Conservation (phyloP, 2,329 filamentous ascomycete species). For the Cordyceps militaris region DNA sequence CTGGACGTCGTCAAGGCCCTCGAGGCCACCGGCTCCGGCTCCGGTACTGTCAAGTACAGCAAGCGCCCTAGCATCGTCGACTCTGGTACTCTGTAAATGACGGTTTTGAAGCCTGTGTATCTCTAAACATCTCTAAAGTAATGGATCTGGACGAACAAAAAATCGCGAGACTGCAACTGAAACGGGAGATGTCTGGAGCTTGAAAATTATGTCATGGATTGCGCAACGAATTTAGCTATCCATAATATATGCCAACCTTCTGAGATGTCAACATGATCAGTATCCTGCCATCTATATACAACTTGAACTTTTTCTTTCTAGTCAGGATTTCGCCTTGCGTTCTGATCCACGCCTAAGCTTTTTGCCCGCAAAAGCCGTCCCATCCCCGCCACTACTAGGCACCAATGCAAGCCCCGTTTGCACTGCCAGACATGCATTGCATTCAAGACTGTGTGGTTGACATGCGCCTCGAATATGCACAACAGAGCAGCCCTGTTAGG, state of each 20-base stretch:
- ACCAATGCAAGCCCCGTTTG: background rate
- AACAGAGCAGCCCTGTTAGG: background rate
- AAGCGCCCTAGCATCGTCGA: conserved; percentile 53
- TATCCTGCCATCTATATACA: background rate
- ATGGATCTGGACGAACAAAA: conserved; percentile 1
- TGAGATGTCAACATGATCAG: background rate
- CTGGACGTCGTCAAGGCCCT: conserved; percentile 52
- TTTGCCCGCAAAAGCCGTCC: background rate
- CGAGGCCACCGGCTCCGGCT: conserved; percentile 51
- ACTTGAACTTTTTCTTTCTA: background rate
- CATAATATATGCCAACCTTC: conserved; percentile 2
- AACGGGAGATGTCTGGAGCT: background rate
- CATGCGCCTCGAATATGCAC: background rate
- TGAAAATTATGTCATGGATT: conserved; percentile 1
- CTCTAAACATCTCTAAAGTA: conserved; percentile 12
- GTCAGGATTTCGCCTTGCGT: background rate
- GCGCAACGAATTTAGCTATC: background rate
- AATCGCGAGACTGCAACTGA: background rate
- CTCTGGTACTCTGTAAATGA: conserved; percentile 42
- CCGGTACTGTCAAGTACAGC: conserved; percentile 48
- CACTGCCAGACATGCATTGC: conserved; percentile 7
- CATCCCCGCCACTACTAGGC: background rate
- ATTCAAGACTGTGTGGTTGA: background rate
- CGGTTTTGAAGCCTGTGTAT: conserved; percentile 17
- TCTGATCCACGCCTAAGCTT: background rate